Evolutionary conservation across 2,329 filamentous ascomycete genomes (phyloP).

Genomic region (Trichoderma citrinoviride): DNA sequence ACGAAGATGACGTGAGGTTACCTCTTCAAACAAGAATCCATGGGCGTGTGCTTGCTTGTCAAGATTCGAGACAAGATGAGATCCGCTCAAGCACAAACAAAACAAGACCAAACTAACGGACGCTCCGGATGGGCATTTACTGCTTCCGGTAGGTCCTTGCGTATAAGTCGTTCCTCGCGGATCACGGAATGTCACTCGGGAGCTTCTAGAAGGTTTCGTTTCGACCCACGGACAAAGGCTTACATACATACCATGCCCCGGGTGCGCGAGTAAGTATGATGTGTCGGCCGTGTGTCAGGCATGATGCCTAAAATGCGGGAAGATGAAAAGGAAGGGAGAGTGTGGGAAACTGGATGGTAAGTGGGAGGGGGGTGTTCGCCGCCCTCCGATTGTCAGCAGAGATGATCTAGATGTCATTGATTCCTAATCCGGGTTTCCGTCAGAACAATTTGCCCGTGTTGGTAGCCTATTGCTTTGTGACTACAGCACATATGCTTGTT

Average conservation of each 20-base stretch:
- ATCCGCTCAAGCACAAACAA: too few species aligned
- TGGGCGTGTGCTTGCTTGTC: neutral
- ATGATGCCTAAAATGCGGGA: neutral
- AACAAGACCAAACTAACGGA: neutral
- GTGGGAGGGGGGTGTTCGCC: neutral
- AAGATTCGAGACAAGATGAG: neutral
- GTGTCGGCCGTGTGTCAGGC: neutral
- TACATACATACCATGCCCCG: neutral
- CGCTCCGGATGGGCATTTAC: neutral
- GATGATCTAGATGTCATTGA: neutral
- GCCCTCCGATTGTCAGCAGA: slow-evolving; percentile 8
- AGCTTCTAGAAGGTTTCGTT: slow-evolving; percentile 17
- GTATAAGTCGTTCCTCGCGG: neutral
- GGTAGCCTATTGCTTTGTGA: neutral
- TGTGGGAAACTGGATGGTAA: too few species aligned
- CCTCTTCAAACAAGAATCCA: neutral
- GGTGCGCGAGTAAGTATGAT: neutral
- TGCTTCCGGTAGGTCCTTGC: neutral
- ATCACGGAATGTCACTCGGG: neutral
- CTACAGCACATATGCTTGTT: too few species aligned
- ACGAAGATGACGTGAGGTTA: slow-evolving; percentile 8
- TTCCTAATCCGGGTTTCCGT: neutral
- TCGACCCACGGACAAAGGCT: slow-evolving; percentile 10
- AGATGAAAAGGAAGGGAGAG: neutral
- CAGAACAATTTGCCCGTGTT: too few species aligned